Base-by-base conservation (phyloP, 371 early-diverging fungal species). In the Choanephora cucurbitarum region DNA sequence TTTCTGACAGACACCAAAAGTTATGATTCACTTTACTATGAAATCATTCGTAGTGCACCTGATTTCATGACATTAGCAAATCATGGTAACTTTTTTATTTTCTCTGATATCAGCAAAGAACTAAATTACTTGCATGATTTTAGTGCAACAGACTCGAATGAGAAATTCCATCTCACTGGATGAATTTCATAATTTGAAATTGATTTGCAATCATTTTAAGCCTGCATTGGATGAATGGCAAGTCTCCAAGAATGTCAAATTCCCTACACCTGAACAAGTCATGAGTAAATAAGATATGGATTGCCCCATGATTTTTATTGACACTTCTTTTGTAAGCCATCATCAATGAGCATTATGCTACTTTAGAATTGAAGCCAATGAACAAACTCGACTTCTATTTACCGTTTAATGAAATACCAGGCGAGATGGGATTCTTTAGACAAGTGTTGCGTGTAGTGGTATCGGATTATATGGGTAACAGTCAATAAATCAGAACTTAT, bases 21-120 rank as follows among this genome's bases (percentile, higher is more conserved):
- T 32, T 81, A 77, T 44, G 81, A 81, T 52, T 59, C 69, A 0
- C 62, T 83, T 2, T 80, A 75, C 45, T 83, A 83, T 43, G 83
- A 83, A 52, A 75, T 83, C 28, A 79, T 83, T 45, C 70, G 83
- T 17, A 68, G 76, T 0, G 67, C 74, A 14, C 55, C 65, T 19
- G 77, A 78, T 22, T 75, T 73, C 45, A 59, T 52, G 7, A 64
- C 68, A 19, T 62, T 83, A 18, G 58, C 78, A 22, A 55, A 56
- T 21, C 68, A 73, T 52, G 72, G 83, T 81, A 79, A 54, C n/a
- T n/a, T n/a, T n/a, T n/a, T n/a, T n/a, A n/a, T n/a, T n/a, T n/a
- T n/a, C n/a, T n/a, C n/a, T n/a, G n/a, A n/a, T n/a, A n/a, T n/a
- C n/a, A n/a, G n/a, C n/a, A n/a, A n/a, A n/a, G n/a, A n/a, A n/a